phyloP scores from a whole-genome alignment of 441 rosid genomes.

The Biscutella auriculata region DNA sequence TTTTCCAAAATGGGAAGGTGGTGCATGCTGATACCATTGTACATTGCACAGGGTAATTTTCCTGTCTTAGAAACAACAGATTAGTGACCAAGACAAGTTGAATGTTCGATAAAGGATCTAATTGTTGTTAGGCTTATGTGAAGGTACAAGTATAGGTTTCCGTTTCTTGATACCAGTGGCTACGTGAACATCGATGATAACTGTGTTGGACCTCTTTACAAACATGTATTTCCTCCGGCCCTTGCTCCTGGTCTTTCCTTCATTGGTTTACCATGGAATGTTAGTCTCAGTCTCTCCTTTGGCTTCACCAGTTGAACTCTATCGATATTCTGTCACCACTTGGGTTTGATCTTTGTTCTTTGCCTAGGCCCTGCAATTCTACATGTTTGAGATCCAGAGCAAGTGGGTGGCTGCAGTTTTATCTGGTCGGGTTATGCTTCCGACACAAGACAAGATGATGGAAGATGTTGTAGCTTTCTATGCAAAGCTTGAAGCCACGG shows the following conservation, averaged over 20 bases:
- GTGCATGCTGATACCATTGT: conserved; percentile 48
- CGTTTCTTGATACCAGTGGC: conserved; percentile 56
- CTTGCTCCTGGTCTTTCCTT: conserved; percentile 67
- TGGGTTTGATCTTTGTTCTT: too few relatives aligned
- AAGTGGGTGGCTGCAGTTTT: conserved; percentile 68
- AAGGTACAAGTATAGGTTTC: conserved; percentile 46
- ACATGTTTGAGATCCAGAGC: conserved; percentile 51
- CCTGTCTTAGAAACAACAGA: too few relatives aligned
- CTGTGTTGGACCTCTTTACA: conserved; percentile 57
- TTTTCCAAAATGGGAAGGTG: conserved; percentile 41
- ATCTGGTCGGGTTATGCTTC: conserved; percentile 45
- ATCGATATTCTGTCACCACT: too few relatives aligned
- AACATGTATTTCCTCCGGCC: conserved; percentile 61
- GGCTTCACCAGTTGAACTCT: too few relatives aligned
- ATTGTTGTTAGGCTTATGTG: too few relatives aligned
- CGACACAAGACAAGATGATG: conserved; percentile 50
- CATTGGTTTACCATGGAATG: conserved; percentile 70
- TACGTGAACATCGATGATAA: conserved; percentile 52
- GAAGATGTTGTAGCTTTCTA: conserved; percentile 41
- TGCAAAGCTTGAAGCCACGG: conserved; percentile 29
- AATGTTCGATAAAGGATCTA: too few relatives aligned
- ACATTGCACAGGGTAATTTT: conserved; percentile 82
- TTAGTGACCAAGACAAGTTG: too few relatives aligned
- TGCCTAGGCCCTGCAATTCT: conserved; percentile 41
- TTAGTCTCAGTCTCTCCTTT: too few relatives aligned